A percentile compares a stretch with the other conserved stretches of the same genome.
Conservation (phyloP, 2,329 filamentous ascomycete genomes). For the Lachnum nothofagi region DNA sequence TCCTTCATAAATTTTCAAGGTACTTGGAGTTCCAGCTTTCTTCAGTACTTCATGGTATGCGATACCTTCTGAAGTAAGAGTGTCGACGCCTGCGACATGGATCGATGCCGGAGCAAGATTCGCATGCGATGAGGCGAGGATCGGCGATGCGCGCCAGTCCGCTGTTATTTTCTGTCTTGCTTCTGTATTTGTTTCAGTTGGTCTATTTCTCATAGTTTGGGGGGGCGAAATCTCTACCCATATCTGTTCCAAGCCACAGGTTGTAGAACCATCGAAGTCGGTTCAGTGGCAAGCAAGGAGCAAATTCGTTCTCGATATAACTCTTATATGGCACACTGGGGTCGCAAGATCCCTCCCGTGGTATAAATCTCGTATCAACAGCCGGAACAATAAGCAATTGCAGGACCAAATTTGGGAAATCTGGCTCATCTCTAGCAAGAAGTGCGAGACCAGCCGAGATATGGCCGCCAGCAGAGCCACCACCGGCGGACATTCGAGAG, state of each 20-base stretch:
- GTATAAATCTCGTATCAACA: conserved; percentile 34
- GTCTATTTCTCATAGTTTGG: too few relatives aligned
- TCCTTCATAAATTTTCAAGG: conserved; percentile 35
- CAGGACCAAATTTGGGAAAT: conserved; percentile 29
- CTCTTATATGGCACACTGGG: conserved; percentile 32
- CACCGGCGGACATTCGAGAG: conserved; percentile 16
- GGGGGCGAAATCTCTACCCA: conserved; percentile 5
- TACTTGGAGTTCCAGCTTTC: conserved; percentile 32
- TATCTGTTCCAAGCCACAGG: conserved; percentile 34
- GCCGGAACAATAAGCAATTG: conserved; percentile 35
- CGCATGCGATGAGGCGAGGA: conserved; percentile 33
- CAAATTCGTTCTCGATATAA: conserved; percentile 32
- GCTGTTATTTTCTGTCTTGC: conserved; percentile 25
- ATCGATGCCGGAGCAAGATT: conserved; percentile 34
- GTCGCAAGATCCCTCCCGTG: conserved; percentile 29
- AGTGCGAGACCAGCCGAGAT: conserved; percentile 18
- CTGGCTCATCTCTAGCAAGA: conserved; percentile 18
- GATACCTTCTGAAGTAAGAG: conserved; percentile 32
- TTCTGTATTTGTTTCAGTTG: background rate
- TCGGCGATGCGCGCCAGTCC: conserved; percentile 34
- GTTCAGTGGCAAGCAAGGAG: conserved; percentile 34
- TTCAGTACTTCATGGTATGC: conserved; percentile 33
- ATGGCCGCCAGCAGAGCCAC: conserved; percentile 19
- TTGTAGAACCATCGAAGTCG: conserved; percentile 37
- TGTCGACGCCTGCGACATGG: conserved; percentile 34